phyloP scores from a whole-genome alignment of 768 basidiomycete genomes.

The Hydnum rufescens region DNA sequence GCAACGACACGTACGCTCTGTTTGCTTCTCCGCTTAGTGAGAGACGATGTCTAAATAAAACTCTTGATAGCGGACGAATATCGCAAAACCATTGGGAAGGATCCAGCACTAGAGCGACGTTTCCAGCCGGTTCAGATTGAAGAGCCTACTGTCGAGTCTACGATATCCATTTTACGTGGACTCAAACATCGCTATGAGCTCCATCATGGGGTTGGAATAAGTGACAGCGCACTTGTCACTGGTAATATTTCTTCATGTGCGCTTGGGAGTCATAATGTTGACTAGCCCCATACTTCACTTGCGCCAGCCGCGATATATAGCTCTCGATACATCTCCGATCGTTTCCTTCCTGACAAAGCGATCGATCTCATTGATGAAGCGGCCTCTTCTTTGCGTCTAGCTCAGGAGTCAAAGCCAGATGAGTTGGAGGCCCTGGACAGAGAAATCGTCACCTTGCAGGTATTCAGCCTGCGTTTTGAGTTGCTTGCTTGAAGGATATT shows the following conservation, averaged over 20 bases:
- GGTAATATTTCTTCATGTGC: slow-evolving; percentile 22
- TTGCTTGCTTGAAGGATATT: background rate
- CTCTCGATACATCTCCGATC: slow-evolving; percentile 69
- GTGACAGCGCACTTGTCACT: slow-evolving; percentile 74
- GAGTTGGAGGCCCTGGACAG: slow-evolving; percentile 65
- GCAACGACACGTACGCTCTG: slow-evolving; percentile 67
- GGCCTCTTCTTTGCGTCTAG: slow-evolving; percentile 64
- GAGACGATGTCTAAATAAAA: background rate
- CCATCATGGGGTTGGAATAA: slow-evolving; percentile 84
- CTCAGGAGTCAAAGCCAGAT: slow-evolving; percentile 77
- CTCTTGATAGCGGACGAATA: slow-evolving; percentile 53
- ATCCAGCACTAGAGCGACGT: slow-evolving; percentile 74
- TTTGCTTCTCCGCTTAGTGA: background rate
- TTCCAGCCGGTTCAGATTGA: slow-evolving; percentile 83
- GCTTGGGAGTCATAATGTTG: background rate
- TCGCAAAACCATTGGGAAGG: slow-evolving; percentile 78
- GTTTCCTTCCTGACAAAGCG: slow-evolving; percentile 70
- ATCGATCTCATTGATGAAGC: slow-evolving; percentile 83
- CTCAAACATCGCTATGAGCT: slow-evolving; percentile 73
- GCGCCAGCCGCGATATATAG: slow-evolving; percentile 57
- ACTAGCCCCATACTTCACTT: background rate
- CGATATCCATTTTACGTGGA: slow-evolving; percentile 60
- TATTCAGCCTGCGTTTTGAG: background rate
- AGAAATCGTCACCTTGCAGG: slow-evolving; percentile 63
- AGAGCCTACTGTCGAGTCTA: slow-evolving; percentile 70